Base-by-base conservation (phyloP, 306 rosid genomes). In the Pyrus betulifolia region DNA sequence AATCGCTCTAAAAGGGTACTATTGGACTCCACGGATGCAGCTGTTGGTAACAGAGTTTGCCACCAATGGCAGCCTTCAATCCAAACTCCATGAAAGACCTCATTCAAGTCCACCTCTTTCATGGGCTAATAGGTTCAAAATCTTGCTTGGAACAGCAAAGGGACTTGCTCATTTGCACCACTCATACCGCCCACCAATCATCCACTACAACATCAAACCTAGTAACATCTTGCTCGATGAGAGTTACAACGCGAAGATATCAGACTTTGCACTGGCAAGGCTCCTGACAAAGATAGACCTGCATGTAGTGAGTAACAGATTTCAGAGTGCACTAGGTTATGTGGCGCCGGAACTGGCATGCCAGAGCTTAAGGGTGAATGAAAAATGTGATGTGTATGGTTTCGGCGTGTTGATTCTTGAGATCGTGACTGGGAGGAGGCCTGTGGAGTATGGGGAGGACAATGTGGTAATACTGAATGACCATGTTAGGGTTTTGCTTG, bases 321-420 rank as follows among this genome's bases (percentile, higher is more conserved):
- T 89, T 72, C 92, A 89, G 70, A 86, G 92, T 38, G 96, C 96
- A 69, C 31, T 90, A 15, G 96, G 97, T 1, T 93, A 93, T 60
- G 92, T 86, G 25, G 97, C 97, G 2, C 97, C 97, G 2, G 97
- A 93, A 59, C 57, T 93, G 63, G 94, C 96, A 62, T 93, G 97
- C 79, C 92, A 87, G 70, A 87, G 96, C 88, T 57, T 93, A 75
- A 93, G 93, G 88, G 92, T 87, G 52, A 89, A 89, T 40, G 96
- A 90, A 79, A 93, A 93, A 80, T 93, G 96, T 52, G 97, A 93
- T 76, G 84, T 93, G 4, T 90, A 87, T 38, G 92, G 94, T 18
- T 93, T 90, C 51, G 96, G 97, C 0, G 91, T 89, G 61, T 78
- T 93, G 90, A 86, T 89, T 17, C 93, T 93, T 5, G 96, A 93